phyloP scores from a whole-genome alignment of 768 basidiomycete species.

The Trametes maxima region DNA sequence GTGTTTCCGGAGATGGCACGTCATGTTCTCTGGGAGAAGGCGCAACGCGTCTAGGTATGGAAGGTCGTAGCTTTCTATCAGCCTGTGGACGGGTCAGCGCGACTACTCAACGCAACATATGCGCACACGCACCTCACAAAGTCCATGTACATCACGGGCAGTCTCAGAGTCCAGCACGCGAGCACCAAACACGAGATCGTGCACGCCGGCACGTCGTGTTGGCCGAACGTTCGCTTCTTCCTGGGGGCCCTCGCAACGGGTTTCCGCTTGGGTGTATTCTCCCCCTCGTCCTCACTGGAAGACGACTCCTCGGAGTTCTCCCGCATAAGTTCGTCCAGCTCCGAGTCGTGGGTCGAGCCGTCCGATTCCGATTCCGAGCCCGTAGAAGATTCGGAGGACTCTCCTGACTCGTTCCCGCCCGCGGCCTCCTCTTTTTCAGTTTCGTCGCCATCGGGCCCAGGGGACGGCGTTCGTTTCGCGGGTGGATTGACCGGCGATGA shows the following conservation, averaged over 20 bases:
- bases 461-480: not conserved
- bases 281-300: constrained; percentile 32
- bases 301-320: constrained; percentile 40
- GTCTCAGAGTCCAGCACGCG: constrained; percentile 77
- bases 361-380: constrained; percentile 26
- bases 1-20: constrained; percentile 72
- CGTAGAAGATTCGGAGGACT: constrained; percentile 27
- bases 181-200: constrained; percentile 71
- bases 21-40: constrained; percentile 62
- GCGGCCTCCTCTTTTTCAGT: not conserved
- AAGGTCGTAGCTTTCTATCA: constrained; percentile 73
- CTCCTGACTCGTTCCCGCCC: constrained; percentile 32
- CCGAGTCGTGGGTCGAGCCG: constrained; percentile 38
- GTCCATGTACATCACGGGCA: constrained; percentile 78
- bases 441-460: not conserved
- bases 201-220: constrained; percentile 45
- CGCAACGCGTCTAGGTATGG: constrained; percentile 79
- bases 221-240: constrained; percentile 27
- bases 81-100: constrained; percentile 40
- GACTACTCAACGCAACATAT: not conserved
- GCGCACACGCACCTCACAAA: constrained; percentile 58
- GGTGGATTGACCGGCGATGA: not conserved
- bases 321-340: constrained; percentile 42
- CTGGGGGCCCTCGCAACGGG: constrained; percentile 13
- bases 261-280: constrained; percentile 3